Evolutionary conservation across 148 eudicot species (phyloP).

Genomic region (Hydrangea macrophylla): DNA sequence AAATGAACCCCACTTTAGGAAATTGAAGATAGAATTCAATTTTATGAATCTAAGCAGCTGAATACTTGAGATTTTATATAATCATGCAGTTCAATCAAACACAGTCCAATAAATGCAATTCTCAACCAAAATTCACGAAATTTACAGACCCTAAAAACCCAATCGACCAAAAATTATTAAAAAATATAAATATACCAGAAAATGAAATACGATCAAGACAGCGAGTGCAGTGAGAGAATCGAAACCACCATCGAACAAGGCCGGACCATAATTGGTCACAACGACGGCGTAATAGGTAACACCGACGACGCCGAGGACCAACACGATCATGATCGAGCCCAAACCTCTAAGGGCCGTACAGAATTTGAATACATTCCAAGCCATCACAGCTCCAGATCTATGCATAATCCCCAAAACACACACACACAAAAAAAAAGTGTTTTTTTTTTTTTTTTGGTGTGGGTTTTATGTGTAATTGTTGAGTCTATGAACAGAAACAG

Average conservation of each 20-base stretch:
- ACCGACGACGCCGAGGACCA: slow-evolving; percentile 83
- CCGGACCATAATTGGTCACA: slow-evolving; percentile 66
- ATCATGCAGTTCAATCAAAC: not conserved
- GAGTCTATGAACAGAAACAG: not conserved
- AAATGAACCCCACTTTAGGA: not conserved
- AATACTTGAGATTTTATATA: not conserved
- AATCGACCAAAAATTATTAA: not conserved
- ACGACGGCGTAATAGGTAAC: slow-evolving; percentile 91
- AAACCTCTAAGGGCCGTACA: slow-evolving; percentile 84
- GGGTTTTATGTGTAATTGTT: not conserved
- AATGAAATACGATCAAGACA: slow-evolving; percentile 74
- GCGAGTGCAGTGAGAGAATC: slow-evolving; percentile 53
- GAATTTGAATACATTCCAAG: slow-evolving; percentile 95
- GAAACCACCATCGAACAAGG: slow-evolving; percentile 58
- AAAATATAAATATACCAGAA: slow-evolving; percentile 29
- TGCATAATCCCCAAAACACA: slow-evolving; percentile 22
- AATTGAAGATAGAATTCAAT: not conserved
- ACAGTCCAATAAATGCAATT: not conserved
- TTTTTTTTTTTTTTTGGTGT: not conserved
- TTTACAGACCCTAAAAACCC: not conserved
- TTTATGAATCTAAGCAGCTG: not conserved
- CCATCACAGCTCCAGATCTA: slow-evolving; percentile 93
- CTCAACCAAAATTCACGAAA: not conserved
- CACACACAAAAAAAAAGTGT: too few species aligned
- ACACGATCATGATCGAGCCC: slow-evolving; percentile 92